A percentile compares a stretch with the other conserved stretches of the same genome.
Evolutionary conservation across 2,329 filamentous ascomycete species (phyloP).

Genomic region (Pyricularia pennisetigena): DNA sequence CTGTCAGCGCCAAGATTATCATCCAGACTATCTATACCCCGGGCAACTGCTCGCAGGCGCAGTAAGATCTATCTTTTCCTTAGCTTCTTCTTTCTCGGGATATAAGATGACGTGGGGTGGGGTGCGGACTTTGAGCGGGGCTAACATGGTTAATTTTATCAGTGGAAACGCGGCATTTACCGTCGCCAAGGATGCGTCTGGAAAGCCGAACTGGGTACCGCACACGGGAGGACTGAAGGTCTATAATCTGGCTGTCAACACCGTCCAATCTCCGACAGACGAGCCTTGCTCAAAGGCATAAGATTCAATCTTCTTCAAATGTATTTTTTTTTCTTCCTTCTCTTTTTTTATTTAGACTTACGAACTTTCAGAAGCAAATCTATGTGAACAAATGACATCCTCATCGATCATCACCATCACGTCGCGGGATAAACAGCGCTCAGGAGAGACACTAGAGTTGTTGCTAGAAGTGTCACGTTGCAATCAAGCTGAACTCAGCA

Average conservation of each 20-base stretch:
- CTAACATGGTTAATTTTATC: not conserved
- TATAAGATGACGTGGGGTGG: not conserved
- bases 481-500: not conserved
- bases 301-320: not conserved
- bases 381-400: not conserved
- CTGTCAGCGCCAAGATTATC: constrained; percentile 8
- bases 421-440: not conserved
- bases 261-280: not conserved
- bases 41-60: constrained; percentile 9
- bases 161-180: constrained; percentile 10
- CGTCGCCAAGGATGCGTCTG: constrained; percentile 6
- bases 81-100: not conserved
- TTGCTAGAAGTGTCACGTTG: not conserved
- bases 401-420: not conserved
- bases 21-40: constrained; percentile 9
- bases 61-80: constrained; percentile 3
- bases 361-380: not conserved
- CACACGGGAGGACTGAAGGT: constrained; percentile 7
- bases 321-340: not conserved
- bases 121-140: too few species aligned
- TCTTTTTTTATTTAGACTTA: not conserved
- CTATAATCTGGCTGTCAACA: constrained; percentile 8
- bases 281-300: not conserved
- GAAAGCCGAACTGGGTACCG: constrained; percentile 7
- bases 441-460: not conserved